phyloP scores from a whole-genome alignment of 495 filamentous ascomycete genomes.

The Lasiosphaeris hirsuta region DNA sequence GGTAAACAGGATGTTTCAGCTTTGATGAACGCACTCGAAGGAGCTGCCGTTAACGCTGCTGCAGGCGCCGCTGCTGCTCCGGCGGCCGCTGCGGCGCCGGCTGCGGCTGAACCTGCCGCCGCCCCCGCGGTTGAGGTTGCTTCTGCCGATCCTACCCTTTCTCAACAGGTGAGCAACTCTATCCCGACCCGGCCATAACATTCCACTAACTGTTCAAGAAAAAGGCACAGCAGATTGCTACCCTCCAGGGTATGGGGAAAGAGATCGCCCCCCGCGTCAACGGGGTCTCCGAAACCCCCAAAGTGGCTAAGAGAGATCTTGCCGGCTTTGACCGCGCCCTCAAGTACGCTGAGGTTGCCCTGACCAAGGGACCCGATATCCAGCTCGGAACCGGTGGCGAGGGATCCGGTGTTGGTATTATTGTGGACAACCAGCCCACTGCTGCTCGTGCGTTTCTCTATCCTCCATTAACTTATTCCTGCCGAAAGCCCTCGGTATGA shows the following conservation, averaged over 20 bases:
- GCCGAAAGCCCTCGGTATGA: too few relatives aligned
- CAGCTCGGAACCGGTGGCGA: constrained; percentile 47
- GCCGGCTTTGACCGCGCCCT: constrained; percentile 48
- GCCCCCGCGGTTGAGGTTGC: constrained; percentile 16
- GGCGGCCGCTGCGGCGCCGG: constrained; percentile 16
- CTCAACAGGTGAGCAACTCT: constrained; percentile 31
- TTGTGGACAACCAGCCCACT: constrained; percentile 39
- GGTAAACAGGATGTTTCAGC: constrained; percentile 50
- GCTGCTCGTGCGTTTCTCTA: constrained; percentile 13
- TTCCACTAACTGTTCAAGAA: not conserved
- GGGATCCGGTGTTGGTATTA: constrained; percentile 49
- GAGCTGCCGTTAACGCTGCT: constrained; percentile 46
- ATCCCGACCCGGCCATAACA: not conserved
- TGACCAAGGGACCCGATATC: constrained; percentile 44
- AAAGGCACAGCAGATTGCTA: constrained; percentile 37
- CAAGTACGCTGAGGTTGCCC: constrained; percentile 42
- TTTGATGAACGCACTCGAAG: constrained; percentile 48
- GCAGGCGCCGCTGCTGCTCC: constrained; percentile 24
- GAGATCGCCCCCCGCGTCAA: constrained; percentile 42
- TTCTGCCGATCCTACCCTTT: constrained; percentile 35
- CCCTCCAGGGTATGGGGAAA: constrained; percentile 49
- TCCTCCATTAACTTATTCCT: too few relatives aligned
- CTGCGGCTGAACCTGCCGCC: constrained; percentile 15
- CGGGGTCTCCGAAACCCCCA: constrained; percentile 1
- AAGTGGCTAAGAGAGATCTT: constrained; percentile 39